Base-by-base conservation (phyloP, 148 eudicot genomes). In the Chenopodium suecicum region DNA sequence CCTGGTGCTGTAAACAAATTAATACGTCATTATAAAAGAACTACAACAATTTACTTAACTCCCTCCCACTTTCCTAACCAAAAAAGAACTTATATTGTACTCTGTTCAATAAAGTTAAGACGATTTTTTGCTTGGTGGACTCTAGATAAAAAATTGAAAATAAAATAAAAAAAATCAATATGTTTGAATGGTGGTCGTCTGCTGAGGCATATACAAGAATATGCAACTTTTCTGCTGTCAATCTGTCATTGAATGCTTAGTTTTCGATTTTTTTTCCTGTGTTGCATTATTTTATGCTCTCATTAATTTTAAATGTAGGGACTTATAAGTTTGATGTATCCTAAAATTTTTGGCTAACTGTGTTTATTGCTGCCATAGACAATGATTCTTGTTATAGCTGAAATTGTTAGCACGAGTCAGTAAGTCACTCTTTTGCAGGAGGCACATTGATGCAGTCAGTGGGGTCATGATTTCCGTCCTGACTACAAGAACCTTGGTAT, bases 381-480 rank as follows among this genome's bases (percentile, higher is more conserved):
- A 14, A 79, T 44, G 54, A 70, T 58, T 80, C 27, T 71, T 22
- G 52, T 34, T 31, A 37, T n/a, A 70, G 2, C 65, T 37, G 29
- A 27, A 27, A 27, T 68, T 29, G 37, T 79, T 22, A 14, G 22
- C 37, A 37, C 37, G 64, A 65, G 63, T 82, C 76, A 44, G 47
- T 82, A 73, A 65, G 48, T 82, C 76, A 22, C 60, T 82, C 17
- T 32, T 31, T 80, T 82, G 63, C 89, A 96, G 99, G 99, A 97
- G 86, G 99, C 99, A 44, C 99, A 97, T 88, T 97, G 99, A 80
- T 97, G 99, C 83, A 97, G 99, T 78, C 99, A 97, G 87, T 97
- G 99, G 99, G 99, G 99, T 79, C 99, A 97, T 89, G 99, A 97
- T 89, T 97, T 97, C 85, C 99, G 99, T 84, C 99, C 98, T 58